Evolutionary conservation across 441 rosid species (phyloP), one percentile per base, ranked within the genome.

Genomic region (Populus hybrid): DNA sequence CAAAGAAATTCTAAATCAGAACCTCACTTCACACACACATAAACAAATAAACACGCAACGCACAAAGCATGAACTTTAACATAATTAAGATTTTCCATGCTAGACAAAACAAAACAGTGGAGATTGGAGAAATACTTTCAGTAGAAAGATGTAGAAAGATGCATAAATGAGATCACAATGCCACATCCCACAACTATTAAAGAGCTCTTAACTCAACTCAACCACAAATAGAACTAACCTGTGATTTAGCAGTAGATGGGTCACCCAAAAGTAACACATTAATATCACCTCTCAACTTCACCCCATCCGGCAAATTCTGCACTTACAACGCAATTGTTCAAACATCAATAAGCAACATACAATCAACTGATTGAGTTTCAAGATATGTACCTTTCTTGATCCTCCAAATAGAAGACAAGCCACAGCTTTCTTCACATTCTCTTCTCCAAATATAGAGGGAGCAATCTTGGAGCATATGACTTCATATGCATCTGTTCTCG

Each of bases 351-450:
- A 73, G 46, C 63, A 10, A 59, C 21, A 19, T 66, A 67, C 57
- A 42, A 80, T 38, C 53, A 28, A 36, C 74, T 70, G 21, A 50
- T 76, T 38, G 76, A 82, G 69, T 73, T 35, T 30, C 61, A 79
- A 85, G 42, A 70, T 14, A 19, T 38, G 42, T 84, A 90, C 98
- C 91, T 95, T 95, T 77, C 98, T 90, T 35, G 97, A 87, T 81
- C 99, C 99, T 84, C 98, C 97, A 85, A 95, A 95, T 50, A 95
- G 88, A 80, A 95, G 99, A 85, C 97, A 93, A 36, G 98, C 92
- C 74, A 90, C 91, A 74, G 98, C 97, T 84, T 81, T 95, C 89
- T 93, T 95, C 84, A 95, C 97, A 74, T 93, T 95, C 46, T 86
- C 91, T 66, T 95, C 97, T 78, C 99, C 98, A 86, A 92, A 95